phyloP scores from a whole-genome alignment of 1,139 yeast genomes.

The Kodamaea derodonti region DNA sequence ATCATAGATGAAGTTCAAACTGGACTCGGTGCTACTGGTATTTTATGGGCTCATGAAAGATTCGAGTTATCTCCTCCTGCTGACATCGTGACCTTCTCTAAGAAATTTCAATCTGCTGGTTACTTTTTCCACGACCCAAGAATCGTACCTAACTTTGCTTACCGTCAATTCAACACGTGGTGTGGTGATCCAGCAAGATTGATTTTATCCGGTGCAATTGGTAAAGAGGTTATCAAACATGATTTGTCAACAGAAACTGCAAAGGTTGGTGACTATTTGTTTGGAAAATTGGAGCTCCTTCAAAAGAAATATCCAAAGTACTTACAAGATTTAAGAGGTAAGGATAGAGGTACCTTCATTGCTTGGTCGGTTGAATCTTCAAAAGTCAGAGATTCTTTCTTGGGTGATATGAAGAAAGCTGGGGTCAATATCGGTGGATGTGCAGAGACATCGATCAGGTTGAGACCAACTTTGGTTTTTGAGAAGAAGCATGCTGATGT shows the following conservation, averaged over 20 bases:
- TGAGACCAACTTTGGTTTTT: constrained; percentile 73
- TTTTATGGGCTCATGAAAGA: constrained; percentile 84
- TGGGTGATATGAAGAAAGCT: constrained; percentile 49
- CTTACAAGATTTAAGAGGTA: constrained; percentile 64
- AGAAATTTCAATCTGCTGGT: constrained; percentile 85
- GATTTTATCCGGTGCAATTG: constrained; percentile 67
- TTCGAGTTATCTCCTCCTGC: constrained; percentile 70
- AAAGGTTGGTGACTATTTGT: constrained; percentile 63
- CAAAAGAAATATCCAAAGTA: constrained; percentile 49
- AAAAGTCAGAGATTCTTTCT: constrained; percentile 55
- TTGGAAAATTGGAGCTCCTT: constrained; percentile 46
- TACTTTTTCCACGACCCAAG: constrained; percentile 72
- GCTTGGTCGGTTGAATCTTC: constrained; percentile 67
- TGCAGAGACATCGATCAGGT: constrained; percentile 68
- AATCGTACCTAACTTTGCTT: constrained; percentile 65
- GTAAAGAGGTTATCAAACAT: constrained; percentile 57
- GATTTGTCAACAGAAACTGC: constrained; percentile 53
- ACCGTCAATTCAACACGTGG: constrained; percentile 90
- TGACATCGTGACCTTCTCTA: constrained; percentile 79
- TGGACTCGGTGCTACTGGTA: constrained; percentile 84
- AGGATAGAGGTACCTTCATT: constrained; percentile 70
- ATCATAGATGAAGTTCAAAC: constrained; percentile 86
- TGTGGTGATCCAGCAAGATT: constrained; percentile 85
- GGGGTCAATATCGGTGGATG: constrained; percentile 84
- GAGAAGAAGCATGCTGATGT: constrained; percentile 75